phyloP scores from a whole-genome alignment of 2,329 filamentous ascomycete genomes.

The Talaromyces sp. region DNA sequence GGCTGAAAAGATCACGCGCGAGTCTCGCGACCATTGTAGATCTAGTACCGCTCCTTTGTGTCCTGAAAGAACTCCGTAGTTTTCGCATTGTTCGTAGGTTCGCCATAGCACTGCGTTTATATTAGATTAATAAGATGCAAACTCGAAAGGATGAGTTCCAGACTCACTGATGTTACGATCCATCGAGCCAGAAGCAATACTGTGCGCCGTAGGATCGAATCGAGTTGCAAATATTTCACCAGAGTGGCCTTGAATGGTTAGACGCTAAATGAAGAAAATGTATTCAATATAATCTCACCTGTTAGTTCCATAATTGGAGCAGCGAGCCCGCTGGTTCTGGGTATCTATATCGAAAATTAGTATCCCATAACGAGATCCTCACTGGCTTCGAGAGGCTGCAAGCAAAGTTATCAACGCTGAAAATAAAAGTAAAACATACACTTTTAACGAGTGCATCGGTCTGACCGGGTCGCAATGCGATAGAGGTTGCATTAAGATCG shows the following conservation, averaged over 20 bases:
- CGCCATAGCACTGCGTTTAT: slow-evolving; percentile 72
- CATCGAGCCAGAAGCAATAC: slow-evolving; percentile 93
- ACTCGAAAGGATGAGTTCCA: slow-evolving; percentile 11
- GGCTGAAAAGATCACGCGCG: slow-evolving; percentile 81
- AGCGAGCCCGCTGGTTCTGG: slow-evolving; percentile 75
- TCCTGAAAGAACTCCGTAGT: slow-evolving; percentile 82
- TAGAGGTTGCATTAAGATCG: slow-evolving; percentile 53
- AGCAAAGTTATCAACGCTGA: background rate
- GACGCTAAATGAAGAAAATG: background rate
- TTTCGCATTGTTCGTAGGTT: slow-evolving; percentile 87
- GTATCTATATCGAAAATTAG: slow-evolving; percentile 49
- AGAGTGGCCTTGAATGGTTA: slow-evolving; percentile 46
- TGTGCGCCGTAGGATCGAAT: slow-evolving; percentile 81
- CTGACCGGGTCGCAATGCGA: slow-evolving; percentile 51
- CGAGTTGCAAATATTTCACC: slow-evolving; percentile 87
- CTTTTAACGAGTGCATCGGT: slow-evolving; percentile 62
- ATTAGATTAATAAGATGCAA: background rate
- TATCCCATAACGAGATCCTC: background rate
- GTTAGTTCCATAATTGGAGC: slow-evolving; percentile 92
- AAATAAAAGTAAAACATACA: slow-evolving; percentile 43
- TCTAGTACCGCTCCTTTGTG: slow-evolving; percentile 90
- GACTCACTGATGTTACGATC: slow-evolving; percentile 80
- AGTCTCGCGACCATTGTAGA: slow-evolving; percentile 94
- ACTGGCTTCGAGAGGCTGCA: background rate
- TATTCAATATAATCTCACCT: slow-evolving; percentile 49